Conservation (phyloP, 192 early-diverging fungal genomes). For the Backusella liffmaniae region DNA sequence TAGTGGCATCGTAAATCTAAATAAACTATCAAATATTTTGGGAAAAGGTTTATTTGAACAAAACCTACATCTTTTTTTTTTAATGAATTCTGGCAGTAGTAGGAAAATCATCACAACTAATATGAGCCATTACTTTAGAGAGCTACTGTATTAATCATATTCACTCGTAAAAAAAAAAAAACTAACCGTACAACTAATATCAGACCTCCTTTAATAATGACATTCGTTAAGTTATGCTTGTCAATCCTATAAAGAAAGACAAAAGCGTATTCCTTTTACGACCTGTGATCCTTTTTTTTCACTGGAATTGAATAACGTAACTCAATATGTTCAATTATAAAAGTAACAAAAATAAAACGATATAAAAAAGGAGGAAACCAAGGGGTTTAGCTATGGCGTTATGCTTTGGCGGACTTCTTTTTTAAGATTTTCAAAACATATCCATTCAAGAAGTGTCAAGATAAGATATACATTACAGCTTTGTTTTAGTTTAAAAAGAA, state of each 20-base stretch:
- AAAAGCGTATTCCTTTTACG: background rate
- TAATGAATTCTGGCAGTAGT: background rate
- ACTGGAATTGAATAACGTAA: background rate
- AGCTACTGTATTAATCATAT: background rate
- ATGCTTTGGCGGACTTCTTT: background rate
- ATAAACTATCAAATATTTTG: background rate
- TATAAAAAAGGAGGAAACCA: background rate
- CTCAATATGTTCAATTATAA: background rate
- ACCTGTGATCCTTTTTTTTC: background rate
- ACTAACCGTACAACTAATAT: background rate
- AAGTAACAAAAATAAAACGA: background rate
- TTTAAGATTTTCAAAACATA: background rate
- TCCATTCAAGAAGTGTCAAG: background rate
- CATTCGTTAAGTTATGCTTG: background rate
- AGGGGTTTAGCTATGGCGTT: background rate
- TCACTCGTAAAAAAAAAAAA: background rate
- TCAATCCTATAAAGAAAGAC: background rate
- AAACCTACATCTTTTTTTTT: background rate
- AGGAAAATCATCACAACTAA: background rate
- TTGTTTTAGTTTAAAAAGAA: background rate
- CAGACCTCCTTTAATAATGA: background rate
- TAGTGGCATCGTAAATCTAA: background rate
- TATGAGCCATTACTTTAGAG: background rate
- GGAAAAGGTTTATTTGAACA: background rate
- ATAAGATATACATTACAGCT: background rate